These are phyloP conservation scores for Pythium volutum DNA, from an alignment of 352 stramenopile genomes.

Conservation along the genomic window DNA sequence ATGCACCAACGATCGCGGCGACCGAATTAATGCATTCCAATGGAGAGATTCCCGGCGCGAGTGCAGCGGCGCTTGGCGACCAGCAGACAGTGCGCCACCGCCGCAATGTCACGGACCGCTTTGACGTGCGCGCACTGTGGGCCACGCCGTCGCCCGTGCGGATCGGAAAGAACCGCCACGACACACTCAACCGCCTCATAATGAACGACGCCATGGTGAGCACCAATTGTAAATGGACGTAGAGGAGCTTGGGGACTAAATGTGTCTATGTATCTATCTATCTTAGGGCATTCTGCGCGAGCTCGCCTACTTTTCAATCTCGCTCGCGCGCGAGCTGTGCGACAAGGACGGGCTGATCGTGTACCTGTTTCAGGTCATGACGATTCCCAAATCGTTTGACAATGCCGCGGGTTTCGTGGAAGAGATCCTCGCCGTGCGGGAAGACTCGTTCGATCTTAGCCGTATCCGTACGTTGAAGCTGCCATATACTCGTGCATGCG, in stretches of 20 bases:
- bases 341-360: conserved; percentile 86
- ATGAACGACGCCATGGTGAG: conserved; percentile 72
- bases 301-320: conserved; percentile 78
- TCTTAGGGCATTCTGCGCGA: conserved; percentile 63
- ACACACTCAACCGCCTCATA: conserved; percentile 49
- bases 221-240: background rate
- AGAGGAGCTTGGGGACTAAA: background rate
- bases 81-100: conserved; percentile 22
- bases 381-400: conserved; percentile 89
- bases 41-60: background rate
- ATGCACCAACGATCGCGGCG: conserved; percentile 13
- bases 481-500: background rate
- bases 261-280: background rate
- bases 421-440: conserved; percentile 89
- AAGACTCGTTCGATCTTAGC: conserved; percentile 76
- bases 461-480: conserved; percentile 53
- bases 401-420: conserved; percentile 89
- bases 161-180: conserved; percentile 40
- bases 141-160: conserved; percentile 37
- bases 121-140: conserved; percentile 61
- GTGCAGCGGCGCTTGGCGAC: conserved; percentile 1
- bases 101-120: conserved; percentile 31
- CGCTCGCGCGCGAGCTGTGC: conserved; percentile 64
- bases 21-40: background rate
- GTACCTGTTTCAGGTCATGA: conserved; percentile 94